These are phyloP conservation scores for Tuber brumale DNA, from an alignment of 495 filamentous ascomycete genomes.

Conservation along the genomic window DNA sequence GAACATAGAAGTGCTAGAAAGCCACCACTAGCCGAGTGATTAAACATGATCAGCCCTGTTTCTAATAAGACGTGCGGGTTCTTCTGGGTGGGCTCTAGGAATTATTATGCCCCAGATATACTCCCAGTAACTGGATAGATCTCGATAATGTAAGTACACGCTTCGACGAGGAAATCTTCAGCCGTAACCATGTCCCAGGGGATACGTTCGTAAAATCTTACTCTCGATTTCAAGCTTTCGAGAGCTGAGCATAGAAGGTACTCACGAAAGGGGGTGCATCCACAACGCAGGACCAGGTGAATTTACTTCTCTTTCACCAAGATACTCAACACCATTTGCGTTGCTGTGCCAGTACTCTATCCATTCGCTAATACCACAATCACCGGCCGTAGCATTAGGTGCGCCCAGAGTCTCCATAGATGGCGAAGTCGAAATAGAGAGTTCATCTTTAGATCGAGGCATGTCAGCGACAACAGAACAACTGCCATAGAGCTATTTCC, in stretches of 20 bases:
- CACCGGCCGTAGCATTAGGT: neutral
- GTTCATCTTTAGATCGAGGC: neutral
- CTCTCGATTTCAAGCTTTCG: neutral
- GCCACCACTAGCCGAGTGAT: neutral
- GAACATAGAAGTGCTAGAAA: neutral
- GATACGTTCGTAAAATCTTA: neutral
- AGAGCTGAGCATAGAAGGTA: neutral
- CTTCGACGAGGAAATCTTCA: neutral
- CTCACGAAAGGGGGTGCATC: neutral
- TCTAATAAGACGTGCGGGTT: neutral
- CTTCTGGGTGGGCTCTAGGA: neutral
- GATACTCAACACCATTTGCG: neutral
- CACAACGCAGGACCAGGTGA: neutral
- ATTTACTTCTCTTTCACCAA: neutral
- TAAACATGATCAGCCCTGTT: neutral
- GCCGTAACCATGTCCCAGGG: neutral
- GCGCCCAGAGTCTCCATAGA: neutral
- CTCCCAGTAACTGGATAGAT: neutral
- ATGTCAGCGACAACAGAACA: neutral
- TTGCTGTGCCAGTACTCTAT: neutral
- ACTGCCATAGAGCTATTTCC: neutral
- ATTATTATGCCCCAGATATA: neutral
- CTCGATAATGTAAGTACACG: neutral
- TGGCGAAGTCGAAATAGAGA: neutral
- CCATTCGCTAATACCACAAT: neutral